Conservation (phyloP, 176 grass and related monocot genomes). For the Zoysia pacifica region DNA sequence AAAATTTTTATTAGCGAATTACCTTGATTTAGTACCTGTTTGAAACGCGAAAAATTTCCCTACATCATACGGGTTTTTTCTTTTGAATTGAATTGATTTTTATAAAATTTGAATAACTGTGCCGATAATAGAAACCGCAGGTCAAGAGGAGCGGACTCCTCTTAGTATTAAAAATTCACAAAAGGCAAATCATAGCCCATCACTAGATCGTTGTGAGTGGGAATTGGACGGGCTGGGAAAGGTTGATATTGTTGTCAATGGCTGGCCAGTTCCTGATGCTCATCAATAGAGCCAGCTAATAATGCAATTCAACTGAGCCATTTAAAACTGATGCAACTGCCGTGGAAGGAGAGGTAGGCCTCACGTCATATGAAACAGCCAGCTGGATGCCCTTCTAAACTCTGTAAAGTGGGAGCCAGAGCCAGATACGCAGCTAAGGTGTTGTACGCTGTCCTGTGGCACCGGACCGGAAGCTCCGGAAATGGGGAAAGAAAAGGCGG, state of each 20-base stretch:
- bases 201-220: neutral
- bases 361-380: constrained; percentile 36
- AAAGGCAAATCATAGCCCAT: neutral
- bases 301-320: constrained; percentile 21
- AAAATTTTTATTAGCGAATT: neutral
- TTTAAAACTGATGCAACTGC: constrained; percentile 28
- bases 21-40: neutral
- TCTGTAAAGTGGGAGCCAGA: neutral
- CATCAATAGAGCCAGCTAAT: constrained; percentile 26
- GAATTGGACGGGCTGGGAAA: constrained; percentile 12
- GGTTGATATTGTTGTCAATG: neutral
- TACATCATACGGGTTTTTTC: no score
- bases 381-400: neutral
- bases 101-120: neutral
- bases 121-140: constrained; percentile 2
- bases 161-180: neutral
- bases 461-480: neutral
- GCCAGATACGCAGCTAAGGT: neutral
- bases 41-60: no score
- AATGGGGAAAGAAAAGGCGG: neutral
- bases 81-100: no score
- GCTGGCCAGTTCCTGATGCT: constrained; percentile 14
- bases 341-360: constrained; percentile 21
- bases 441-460: neutral
- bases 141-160: constrained; percentile 17